Percentiles rank a stretch among this genome's conserved stretches.
These are phyloP conservation scores for Penicillium janthinellum DNA, from an alignment of 2,329 filamentous ascomycete species.

Conservation along the genomic window DNA sequence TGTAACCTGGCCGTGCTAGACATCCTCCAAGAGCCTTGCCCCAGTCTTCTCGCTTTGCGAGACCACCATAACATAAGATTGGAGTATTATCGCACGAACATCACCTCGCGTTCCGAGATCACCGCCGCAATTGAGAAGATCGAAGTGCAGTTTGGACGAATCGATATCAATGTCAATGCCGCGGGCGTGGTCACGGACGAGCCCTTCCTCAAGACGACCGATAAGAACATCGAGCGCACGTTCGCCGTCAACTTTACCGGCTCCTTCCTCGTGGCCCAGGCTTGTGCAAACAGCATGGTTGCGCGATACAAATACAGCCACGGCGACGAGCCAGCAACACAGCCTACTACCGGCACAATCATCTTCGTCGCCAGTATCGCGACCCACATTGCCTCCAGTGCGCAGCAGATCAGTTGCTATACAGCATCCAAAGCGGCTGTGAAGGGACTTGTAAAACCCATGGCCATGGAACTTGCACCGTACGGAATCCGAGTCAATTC, in stretches of 20 bases:
- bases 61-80: slow-evolving; percentile 5
- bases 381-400: slow-evolving; percentile 35
- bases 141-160: slow-evolving; percentile 7
- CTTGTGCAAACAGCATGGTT: slow-evolving; percentile 30
- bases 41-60: neutral
- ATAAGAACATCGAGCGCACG: slow-evolving; percentile 22
- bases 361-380: slow-evolving; percentile 41
- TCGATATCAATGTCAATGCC: slow-evolving; percentile 24
- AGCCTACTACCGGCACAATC: slow-evolving; percentile 30
- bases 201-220: slow-evolving; percentile 28
- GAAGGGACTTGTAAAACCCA: slow-evolving; percentile 27
- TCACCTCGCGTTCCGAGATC: slow-evolving; percentile 4
- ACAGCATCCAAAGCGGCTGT: slow-evolving; percentile 34
- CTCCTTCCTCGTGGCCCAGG: slow-evolving; percentile 31
- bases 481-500: slow-evolving; percentile 36
- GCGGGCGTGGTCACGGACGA: slow-evolving; percentile 32
- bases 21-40: neutral
- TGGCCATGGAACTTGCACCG: slow-evolving; percentile 23
- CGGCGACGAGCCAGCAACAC: slow-evolving; percentile 10
- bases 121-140: slow-evolving; percentile 7
- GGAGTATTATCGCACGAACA: slow-evolving; percentile 2
- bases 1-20: slow-evolving; percentile 9
- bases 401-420: slow-evolving; percentile 37
- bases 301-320: slow-evolving; percentile 10
- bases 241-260: slow-evolving; percentile 27